These are phyloP conservation scores for Penicillium paradoxum DNA, from an alignment of 495 filamentous ascomycete genomes.

Conservation along the genomic window DNA sequence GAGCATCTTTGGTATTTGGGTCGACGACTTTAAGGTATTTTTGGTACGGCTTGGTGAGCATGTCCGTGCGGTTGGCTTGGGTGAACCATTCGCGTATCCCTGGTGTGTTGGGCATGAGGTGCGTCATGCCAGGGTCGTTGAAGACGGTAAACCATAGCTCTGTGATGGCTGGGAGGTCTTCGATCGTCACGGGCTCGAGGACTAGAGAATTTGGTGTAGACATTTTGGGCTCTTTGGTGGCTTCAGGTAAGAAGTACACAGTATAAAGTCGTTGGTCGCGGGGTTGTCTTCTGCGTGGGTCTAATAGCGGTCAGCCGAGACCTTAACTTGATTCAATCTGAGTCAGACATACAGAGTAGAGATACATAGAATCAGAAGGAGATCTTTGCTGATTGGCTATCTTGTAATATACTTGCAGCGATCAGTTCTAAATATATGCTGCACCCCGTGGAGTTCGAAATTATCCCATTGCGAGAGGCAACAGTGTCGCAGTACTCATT, in stretches of 20 bases:
- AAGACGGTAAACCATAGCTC: conserved; percentile 28
- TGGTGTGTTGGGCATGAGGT: conserved; percentile 24
- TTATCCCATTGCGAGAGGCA: too few relatives aligned
- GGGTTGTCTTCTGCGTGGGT: background rate
- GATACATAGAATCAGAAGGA: background rate
- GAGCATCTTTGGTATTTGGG: conserved; percentile 5
- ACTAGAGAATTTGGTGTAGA: background rate
- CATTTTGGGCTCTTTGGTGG: conserved; percentile 1
- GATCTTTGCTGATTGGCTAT: too few relatives aligned
- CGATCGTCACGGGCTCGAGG: conserved; percentile 17
- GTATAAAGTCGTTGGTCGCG: background rate
- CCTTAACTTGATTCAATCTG: background rate
- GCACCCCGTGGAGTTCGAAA: too few relatives aligned
- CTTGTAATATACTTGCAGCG: too few relatives aligned
- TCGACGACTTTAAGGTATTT: conserved; percentile 29
- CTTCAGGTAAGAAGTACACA: background rate
- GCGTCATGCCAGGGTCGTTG: conserved; percentile 13
- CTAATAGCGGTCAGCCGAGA: background rate
- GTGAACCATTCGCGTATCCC: conserved; percentile 22
- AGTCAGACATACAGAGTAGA: background rate
- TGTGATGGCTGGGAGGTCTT: conserved; percentile 21
- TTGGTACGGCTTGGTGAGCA: conserved; percentile 20
- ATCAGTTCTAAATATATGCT: too few relatives aligned
- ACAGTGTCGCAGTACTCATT: too few relatives aligned
- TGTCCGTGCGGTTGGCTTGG: conserved; percentile 14